Evolutionary conservation across 352 stramenopile genomes (phyloP).

Genomic region (Phytopythium delawarense): DNA sequence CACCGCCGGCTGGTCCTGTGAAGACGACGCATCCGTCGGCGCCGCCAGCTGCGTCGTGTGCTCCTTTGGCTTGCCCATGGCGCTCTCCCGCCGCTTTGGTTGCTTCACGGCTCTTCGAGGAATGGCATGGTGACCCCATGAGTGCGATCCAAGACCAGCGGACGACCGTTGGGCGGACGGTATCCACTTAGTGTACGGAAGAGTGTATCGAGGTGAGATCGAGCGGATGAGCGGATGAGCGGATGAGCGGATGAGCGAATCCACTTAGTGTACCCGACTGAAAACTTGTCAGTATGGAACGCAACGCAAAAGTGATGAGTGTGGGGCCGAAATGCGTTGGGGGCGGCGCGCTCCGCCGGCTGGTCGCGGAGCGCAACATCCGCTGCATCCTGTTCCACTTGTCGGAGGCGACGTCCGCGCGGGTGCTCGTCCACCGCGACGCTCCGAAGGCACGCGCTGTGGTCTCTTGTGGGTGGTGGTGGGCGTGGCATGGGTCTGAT

Average conservation of each 20-base stretch:
- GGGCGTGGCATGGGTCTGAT: too few relatives aligned
- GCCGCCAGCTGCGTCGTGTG: conserved; percentile 5
- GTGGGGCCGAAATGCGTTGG: neutral
- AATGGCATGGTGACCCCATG: neutral
- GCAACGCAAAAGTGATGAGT: neutral
- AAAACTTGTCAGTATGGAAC: neutral
- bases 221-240: neutral
- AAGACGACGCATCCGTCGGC: conserved; percentile 1
- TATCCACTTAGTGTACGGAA: neutral
- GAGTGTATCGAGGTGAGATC: neutral
- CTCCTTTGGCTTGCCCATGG: conserved; percentile 7
- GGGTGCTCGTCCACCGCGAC: conserved; percentile 5
- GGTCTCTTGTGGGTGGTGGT: neutral
- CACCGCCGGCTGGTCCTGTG: conserved; percentile 8
- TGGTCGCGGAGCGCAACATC: conserved; percentile 34
- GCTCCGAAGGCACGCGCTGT: conserved; percentile 17
- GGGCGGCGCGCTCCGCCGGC: conserved; percentile 13
- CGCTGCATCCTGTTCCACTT: conserved; percentile 50
- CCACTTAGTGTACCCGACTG: neutral
- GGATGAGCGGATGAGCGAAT: conserved; percentile 2
- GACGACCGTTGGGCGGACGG: conserved; percentile 2
- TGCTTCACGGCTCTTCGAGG: neutral
- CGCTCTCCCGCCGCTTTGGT: neutral
- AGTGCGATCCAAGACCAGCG: too few relatives aligned
- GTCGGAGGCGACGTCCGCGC: conserved; percentile 10